Percentiles rank a stretch among this genome's conserved stretches.
phyloP scores from a whole-genome alignment of 1,284 basidiomycete species.

The Melanopsichium pennsylvanicum region DNA sequence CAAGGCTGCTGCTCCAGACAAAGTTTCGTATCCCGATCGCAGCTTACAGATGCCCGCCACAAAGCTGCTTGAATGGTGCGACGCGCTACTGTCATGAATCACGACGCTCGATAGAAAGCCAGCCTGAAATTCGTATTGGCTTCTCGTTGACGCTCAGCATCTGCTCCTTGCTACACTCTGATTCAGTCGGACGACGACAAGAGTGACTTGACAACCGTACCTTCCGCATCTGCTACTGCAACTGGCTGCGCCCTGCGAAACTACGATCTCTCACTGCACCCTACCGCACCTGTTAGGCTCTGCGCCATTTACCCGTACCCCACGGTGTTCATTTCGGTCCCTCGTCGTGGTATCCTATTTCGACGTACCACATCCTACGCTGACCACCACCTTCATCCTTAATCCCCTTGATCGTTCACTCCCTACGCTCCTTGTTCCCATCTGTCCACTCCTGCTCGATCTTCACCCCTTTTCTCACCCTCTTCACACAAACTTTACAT shows the following conservation, averaged over 20 bases:
- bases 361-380: no score
- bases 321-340: neutral
- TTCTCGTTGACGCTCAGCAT: neutral
- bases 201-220: neutral
- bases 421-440: slow-evolving; percentile 2
- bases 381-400: slow-evolving; percentile 7
- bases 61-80: slow-evolving; percentile 1
- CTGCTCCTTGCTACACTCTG: neutral
- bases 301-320: no score
- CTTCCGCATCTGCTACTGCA: slow-evolving; percentile 2
- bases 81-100: slow-evolving; percentile 6
- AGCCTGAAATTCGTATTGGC: neutral
- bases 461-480: neutral
- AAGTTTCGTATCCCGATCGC: neutral
- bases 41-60: neutral
- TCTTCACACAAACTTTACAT: neutral
- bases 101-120: slow-evolving; percentile 5
- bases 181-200: no score
- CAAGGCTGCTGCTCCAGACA: neutral
- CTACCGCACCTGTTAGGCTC: neutral
- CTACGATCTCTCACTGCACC: slow-evolving; percentile 3
- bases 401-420: neutral
- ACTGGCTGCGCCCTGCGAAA: slow-evolving; percentile 1
- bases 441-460: slow-evolving; percentile 2
- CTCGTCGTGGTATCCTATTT: neutral